Conservation (phyloP, 129 eudicot species). For the Escallonia rubra region DNA sequence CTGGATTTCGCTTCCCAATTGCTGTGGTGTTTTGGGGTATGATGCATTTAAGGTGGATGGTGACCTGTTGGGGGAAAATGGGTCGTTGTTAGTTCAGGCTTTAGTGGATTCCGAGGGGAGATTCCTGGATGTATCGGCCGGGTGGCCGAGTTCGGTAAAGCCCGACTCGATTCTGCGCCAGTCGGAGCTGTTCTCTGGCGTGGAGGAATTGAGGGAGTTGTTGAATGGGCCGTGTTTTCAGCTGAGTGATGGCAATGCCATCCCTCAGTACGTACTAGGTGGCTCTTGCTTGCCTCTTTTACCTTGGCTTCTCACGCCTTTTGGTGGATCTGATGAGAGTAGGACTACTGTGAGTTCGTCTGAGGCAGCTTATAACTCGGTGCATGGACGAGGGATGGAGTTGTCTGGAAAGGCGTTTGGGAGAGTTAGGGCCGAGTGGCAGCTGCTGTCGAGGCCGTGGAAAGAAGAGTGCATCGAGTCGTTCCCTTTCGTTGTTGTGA, state of each 20-base stretch:
- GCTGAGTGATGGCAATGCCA: constrained; percentile 46
- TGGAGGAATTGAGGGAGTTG: constrained; percentile 61
- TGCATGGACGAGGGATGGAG: constrained; percentile 64
- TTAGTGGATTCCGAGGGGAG: constrained; percentile 86
- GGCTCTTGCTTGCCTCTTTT: constrained; percentile 71
- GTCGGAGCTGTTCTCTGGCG: constrained; percentile 55
- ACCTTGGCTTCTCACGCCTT: constrained; percentile 82
- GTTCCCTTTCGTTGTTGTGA: constrained; percentile 67
- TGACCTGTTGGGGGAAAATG: constrained; percentile 50
- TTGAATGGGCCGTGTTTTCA: constrained; percentile 52
- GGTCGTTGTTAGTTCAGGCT: constrained; percentile 72
- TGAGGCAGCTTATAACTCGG: constrained; percentile 58
- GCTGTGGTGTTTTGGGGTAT: constrained; percentile 82
- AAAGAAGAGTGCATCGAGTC: constrained; percentile 71
- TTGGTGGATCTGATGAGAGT: constrained; percentile 15
- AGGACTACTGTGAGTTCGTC: constrained; percentile 29
- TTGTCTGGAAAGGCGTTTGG: constrained; percentile 63
- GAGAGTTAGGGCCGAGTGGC: constrained; percentile 57
- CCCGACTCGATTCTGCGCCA: constrained; percentile 47
- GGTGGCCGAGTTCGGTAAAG: constrained; percentile 72
- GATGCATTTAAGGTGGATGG: constrained; percentile 56
- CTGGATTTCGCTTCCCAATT: constrained; percentile 80
- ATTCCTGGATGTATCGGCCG: constrained; percentile 87
- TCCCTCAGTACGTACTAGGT: constrained; percentile 79
- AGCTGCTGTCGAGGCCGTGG: constrained; percentile 59